Percentiles rank a stretch among this genome's conserved stretches.
Evolutionary conservation across 495 filamentous ascomycete species (phyloP).

Genomic region (Penicillium odoratum): DNA sequence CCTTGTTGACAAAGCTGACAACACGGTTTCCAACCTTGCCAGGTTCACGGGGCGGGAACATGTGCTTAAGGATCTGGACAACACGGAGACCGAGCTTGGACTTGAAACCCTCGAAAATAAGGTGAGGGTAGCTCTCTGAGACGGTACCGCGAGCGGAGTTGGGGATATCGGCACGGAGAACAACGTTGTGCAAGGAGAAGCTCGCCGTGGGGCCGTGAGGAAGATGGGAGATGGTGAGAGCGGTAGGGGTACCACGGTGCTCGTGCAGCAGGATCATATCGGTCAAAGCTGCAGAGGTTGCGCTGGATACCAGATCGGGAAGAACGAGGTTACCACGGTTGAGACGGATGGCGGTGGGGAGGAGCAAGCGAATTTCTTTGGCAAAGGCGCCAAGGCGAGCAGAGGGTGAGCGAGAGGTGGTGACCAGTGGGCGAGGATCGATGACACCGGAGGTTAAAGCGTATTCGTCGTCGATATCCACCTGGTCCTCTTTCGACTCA

Average conservation of each 20-base stretch:
- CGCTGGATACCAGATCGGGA: slow-evolving; percentile 77
- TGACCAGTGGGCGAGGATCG: slow-evolving; percentile 87
- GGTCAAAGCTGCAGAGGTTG: slow-evolving; percentile 71
- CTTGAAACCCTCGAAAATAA: slow-evolving; percentile 93
- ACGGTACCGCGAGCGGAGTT: slow-evolving; percentile 85
- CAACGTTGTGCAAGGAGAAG: slow-evolving; percentile 92
- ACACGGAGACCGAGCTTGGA: slow-evolving; percentile 80
- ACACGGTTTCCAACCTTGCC: slow-evolving; percentile 83
- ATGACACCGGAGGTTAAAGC: slow-evolving; percentile 78
- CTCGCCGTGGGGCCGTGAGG: slow-evolving; percentile 91
- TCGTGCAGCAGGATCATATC: slow-evolving; percentile 91
- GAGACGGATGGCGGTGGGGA: slow-evolving; percentile 86
- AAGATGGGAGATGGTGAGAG: slow-evolving; percentile 84
- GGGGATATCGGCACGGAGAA: slow-evolving; percentile 90
- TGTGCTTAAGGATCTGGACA: slow-evolving; percentile 88
- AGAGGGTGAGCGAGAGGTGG: slow-evolving; percentile 85
- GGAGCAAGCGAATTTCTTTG: slow-evolving; percentile 91
- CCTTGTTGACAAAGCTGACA: slow-evolving; percentile 92
- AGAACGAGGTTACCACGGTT: slow-evolving; percentile 91
- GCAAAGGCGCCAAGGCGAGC: slow-evolving; percentile 82
- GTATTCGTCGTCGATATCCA: slow-evolving; percentile 96
- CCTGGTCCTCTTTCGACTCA: slow-evolving; percentile 60
- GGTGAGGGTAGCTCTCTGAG: slow-evolving; percentile 87
- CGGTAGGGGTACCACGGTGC: slow-evolving; percentile 90
- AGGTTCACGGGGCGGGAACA: slow-evolving; percentile 87